Base-by-base conservation (phyloP, 2,329 filamentous ascomycete genomes). In the Delphinella strobiligena region DNA sequence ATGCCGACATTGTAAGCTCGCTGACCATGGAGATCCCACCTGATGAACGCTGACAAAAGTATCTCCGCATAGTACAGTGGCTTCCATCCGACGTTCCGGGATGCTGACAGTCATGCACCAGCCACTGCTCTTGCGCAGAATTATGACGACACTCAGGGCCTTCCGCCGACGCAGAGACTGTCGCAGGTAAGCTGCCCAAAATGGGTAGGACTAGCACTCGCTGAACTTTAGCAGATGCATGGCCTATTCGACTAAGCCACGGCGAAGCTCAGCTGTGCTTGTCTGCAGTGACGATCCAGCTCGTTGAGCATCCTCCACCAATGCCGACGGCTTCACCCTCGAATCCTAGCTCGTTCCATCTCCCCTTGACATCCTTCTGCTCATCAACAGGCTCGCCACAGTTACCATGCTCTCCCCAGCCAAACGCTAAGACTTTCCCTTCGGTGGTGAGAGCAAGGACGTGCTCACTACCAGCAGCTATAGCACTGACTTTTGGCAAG, bases 341-440 rank as follows among this genome's bases (percentile, higher is more conserved):
- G 4, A 67, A 55, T 16, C 71, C 70, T 53, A 93, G 73, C 43
- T 74, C 62, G 54, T 80, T 87, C 68, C 73, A 84, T 44, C 68
- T 68, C 8, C 73, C 80, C 47, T 79, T 80, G 34, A 87, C 77
- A 59, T 83, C 75, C 36, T 75, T 77, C 45, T 71, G 64, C 14
- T 70, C 64, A 45, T 77, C 74, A 10, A 63, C 66, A 31, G 72
- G 66, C 27, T 76, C 74, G 3, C 91, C 91, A 58, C 91, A 98
- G 57, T 98, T 98, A 1, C 91, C 91, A 62, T 98, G 91, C 61
- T 96, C 89, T 2, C 87, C 88, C 91, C 91, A 98, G 15, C 91
- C 91, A 86, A 89, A 96, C 1, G 84, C 75, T 36, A 93, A 62
- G 1, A 94, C 75, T 37, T 79, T 72, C 1, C 75, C 75, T 45